phyloP scores from a whole-genome alignment of 306 rosid species.

The Abrus pulchellus region DNA sequence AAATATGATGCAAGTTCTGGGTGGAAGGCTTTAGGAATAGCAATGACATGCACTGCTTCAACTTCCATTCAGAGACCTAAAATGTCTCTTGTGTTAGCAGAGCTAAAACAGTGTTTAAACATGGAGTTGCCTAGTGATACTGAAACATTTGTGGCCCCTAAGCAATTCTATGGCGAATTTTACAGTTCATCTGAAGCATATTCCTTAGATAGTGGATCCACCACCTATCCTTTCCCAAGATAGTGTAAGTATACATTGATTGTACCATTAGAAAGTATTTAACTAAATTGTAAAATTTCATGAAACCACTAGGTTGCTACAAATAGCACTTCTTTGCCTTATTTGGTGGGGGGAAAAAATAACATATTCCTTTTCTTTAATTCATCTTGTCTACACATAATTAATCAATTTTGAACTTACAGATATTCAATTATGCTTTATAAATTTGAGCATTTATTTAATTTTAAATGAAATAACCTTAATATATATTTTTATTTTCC shows the following conservation, averaged over 20 bases:
- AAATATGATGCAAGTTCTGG: slow-evolving; percentile 53
- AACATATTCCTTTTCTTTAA: too few relatives aligned
- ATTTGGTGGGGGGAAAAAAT: background rate
- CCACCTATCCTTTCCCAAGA: slow-evolving; percentile 54
- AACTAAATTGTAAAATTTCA: background rate
- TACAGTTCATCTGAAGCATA: slow-evolving; percentile 51
- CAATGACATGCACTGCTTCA: slow-evolving; percentile 62
- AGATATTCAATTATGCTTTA: too few relatives aligned
- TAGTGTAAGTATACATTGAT: slow-evolving; percentile 15
- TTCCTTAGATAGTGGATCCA: slow-evolving; percentile 50
- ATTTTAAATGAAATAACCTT: too few relatives aligned
- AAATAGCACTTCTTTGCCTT: background rate
- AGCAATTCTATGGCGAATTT: slow-evolving; percentile 34
- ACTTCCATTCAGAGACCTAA: slow-evolving; percentile 62
- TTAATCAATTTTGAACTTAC: too few relatives aligned
- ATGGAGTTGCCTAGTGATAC: slow-evolving; percentile 47
- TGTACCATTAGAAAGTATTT: background rate
- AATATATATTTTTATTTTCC: too few relatives aligned
- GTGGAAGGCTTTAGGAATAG: slow-evolving; percentile 59
- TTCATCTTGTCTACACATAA: too few relatives aligned
- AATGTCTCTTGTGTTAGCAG: slow-evolving; percentile 61
- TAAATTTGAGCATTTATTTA: too few relatives aligned
- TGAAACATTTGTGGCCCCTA: slow-evolving; percentile 44
- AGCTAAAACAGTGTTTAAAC: slow-evolving; percentile 58
- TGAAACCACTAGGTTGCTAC: background rate